These are phyloP conservation scores for Rubus idaeus DNA, from an alignment of 306 rosid species.

Conservation along the genomic window DNA sequence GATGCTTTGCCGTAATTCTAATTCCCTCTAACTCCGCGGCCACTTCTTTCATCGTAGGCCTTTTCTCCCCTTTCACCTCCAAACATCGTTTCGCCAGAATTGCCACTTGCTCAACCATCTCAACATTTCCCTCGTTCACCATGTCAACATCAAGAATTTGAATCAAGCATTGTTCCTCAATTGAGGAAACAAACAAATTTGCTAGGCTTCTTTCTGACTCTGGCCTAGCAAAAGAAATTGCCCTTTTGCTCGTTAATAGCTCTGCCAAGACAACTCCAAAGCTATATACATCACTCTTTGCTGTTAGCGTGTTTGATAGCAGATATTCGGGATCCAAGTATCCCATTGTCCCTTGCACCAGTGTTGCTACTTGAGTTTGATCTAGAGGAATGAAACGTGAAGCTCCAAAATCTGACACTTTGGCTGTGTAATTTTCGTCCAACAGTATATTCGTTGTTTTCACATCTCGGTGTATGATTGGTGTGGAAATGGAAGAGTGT, in stretches of 20 bases:
- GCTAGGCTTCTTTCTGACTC: neutral
- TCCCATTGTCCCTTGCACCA: constrained; percentile 15
- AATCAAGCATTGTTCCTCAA: neutral
- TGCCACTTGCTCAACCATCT: neutral
- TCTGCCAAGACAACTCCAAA: constrained; percentile 25
- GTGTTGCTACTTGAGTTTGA: neutral
- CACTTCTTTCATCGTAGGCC: constrained; percentile 26
- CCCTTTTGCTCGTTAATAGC: neutral
- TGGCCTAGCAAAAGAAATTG: neutral
- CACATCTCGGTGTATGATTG: constrained; percentile 22
- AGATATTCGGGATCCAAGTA: constrained; percentile 20
- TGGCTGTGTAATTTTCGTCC: constrained; percentile 17
- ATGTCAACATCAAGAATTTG: neutral
- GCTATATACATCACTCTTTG: constrained; percentile 23
- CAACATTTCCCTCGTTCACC: neutral
- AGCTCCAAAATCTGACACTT: constrained; percentile 16
- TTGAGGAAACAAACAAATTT: neutral
- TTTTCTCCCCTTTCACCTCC: constrained; percentile 14
- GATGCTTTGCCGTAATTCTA: neutral
- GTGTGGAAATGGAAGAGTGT: neutral
- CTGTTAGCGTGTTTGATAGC: neutral
- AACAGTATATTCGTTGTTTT: constrained; percentile 12
- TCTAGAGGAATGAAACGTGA: constrained; percentile 13
- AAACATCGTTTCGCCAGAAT: constrained; percentile 2
- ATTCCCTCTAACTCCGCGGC: constrained; percentile 10